Base-by-base conservation (phyloP, 2,329 filamentous ascomycete genomes). In the Ophiostoma australiae region DNA sequence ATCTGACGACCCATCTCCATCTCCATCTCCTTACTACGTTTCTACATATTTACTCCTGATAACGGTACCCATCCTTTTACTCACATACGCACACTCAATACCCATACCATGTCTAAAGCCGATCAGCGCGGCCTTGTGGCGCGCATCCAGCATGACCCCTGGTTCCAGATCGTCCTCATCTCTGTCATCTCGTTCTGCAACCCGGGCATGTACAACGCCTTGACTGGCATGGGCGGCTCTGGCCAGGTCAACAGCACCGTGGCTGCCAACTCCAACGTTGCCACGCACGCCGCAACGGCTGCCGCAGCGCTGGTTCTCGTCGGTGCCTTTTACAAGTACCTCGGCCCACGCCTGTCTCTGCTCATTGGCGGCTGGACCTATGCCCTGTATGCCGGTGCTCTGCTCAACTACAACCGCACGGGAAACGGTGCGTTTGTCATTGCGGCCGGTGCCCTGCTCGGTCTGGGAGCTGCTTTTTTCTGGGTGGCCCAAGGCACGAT, bases 401-500 rank as follows among this genome's bases (percentile, higher is more conserved):
- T 92, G 80, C 83, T 93, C 67, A 85, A 82, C 80, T 93, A 89
- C 81, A 88, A 87, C 76, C 89, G 92, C 81, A 90, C 83, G 33
- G 72, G 82, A 70, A 90, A 90, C 77, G 81, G 84, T 72, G 89
- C 89, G 72, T 94, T 92, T 80, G 88, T 89, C 77, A 87, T 91
- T 75, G 93, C 93, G 75, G 87, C 91, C 4, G 91, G 91, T 75
- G 89, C 89, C 11, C 84, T 92, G 72, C 86, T 94, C 65, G 91
- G 91, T 80, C 82, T 92, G 71, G 93, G 91, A 77, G 91, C 92
- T 66, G 91, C 90, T 77, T 83, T 94, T 52, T 83, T 95, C 41
- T 95, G 91, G 91, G 90, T 89, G 44, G 91, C 90, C 0, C 91
- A 94, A 80, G 91, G 92, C 72, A 89, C 91, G 70, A 91, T 94